These are phyloP conservation scores for Conidiobolus incongruus DNA, from an alignment of 371 early-diverging fungal genomes.

Conservation along the genomic window DNA sequence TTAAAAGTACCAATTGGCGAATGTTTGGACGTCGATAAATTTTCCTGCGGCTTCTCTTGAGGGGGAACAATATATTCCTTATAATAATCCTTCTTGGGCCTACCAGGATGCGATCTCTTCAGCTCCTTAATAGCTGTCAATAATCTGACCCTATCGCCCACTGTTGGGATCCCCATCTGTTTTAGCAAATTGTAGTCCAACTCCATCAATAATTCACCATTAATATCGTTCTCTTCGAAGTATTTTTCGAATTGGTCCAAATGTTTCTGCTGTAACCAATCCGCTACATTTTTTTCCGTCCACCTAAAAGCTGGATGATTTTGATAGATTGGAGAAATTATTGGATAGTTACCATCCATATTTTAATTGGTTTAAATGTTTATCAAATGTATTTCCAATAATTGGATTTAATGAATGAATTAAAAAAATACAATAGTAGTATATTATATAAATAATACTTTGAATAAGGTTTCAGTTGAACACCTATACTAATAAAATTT, in stretches of 20 bases:
- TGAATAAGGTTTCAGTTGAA: too few relatives aligned
- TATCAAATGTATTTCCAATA: too few relatives aligned
- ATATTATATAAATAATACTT: too few relatives aligned
- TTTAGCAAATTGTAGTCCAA: conserved; percentile 56
- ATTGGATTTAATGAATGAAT: too few relatives aligned
- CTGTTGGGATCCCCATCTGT: conserved; percentile 55
- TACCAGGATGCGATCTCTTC: conserved; percentile 12
- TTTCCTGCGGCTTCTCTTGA: too few relatives aligned
- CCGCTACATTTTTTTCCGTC: neutral
- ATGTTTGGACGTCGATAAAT: too few relatives aligned
- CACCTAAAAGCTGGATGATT: conserved; percentile 1
- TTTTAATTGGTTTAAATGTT: too few relatives aligned
- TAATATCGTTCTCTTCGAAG: conserved; percentile 43
- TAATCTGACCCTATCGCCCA: conserved; percentile 66
- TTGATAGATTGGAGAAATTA: neutral
- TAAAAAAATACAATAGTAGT: too few relatives aligned
- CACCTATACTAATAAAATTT: too few relatives aligned
- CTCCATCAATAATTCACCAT: conserved; percentile 58
- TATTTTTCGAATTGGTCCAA: neutral
- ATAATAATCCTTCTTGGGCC: neutral
- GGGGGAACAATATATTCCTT: too few relatives aligned
- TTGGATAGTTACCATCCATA: too few relatives aligned
- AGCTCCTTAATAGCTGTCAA: conserved; percentile 43
- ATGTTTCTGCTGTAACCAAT: neutral
- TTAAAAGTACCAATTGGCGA: too few relatives aligned